Base-by-base conservation (phyloP, 2,329 filamentous ascomycete genomes). In the Leptosphaerulina australis region DNA sequence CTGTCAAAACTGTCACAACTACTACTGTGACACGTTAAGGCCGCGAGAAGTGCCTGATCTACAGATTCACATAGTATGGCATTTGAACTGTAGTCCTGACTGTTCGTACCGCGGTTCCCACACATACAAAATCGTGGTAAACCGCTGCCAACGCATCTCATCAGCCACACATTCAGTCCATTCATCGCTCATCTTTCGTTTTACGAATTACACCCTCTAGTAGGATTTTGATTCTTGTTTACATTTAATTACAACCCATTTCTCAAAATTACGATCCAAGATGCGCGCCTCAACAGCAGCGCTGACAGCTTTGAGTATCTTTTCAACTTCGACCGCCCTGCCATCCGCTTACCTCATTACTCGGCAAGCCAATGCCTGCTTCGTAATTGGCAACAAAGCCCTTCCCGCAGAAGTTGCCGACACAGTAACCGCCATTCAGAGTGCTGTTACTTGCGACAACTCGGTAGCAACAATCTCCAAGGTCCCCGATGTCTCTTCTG, bases 401-500 rank as follows among this genome's bases (percentile, higher is more conserved):
- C 79, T 85, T 9, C 83, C 83, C 0, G 69, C 71, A 5, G 82
- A 84, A 59, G 76, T 79, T 11, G 68, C 73, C 18, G 70, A 76
- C 48, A 59, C 71, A 2, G 81, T 76, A 45, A 67, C 70, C 15
- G 56, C 64, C 10, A 69, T 85, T 48, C 69, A 74, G 47, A 56
- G 62, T 34, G 67, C 59, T 28, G 70, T 85, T 11, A 84, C 80
- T 33, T 85, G 83, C 75, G 72, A 76, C 64, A 59, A 62, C 15
- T 67, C 70, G 12, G 61, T 59, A 15, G 82, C 69, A 4, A 85
- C 83, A 5, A 70, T 85, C 49, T 69, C 72, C 10, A 74, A 72
- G 44, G 81, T 85, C 3, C 83, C 83, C 4, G 83, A 86, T 58
- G 82, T 84, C 4, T 77, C 76, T 3, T 79, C 80, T 2, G 80